Conservation (phyloP, 2,329 filamentous ascomycete species). For the Exutisphaerella laricina region DNA sequence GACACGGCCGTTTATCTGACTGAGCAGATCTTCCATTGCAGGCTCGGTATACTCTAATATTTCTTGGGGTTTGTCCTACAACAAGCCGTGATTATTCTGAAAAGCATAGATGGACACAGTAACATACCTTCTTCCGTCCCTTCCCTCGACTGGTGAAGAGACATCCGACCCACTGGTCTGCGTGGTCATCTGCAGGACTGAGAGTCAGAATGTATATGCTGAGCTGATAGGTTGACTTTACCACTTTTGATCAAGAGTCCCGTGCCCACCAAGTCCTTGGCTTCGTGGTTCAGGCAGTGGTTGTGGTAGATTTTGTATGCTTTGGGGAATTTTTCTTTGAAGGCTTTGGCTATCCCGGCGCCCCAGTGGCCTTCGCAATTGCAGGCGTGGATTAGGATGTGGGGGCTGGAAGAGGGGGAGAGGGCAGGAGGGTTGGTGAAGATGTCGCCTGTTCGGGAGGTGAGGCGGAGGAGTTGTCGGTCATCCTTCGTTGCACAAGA, state of each 20-base stretch:
- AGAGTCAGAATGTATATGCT: too few species aligned
- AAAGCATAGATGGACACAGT: too few species aligned
- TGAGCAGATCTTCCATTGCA: conserved; percentile 47
- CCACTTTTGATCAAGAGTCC: conserved; percentile 50
- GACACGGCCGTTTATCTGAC: conserved; percentile 25
- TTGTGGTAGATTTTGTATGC: conserved; percentile 45
- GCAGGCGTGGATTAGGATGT: conserved; percentile 55
- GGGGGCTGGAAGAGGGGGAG: too few species aligned
- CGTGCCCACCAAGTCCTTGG: conserved; percentile 39
- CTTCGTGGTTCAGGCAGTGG: conserved; percentile 41
- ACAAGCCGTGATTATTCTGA: too few species aligned
- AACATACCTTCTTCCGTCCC: conserved; percentile 43
- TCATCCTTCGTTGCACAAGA: too few species aligned
- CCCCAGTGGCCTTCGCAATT: conserved; percentile 55
- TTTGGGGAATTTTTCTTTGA: conserved; percentile 46
- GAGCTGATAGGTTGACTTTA: too few species aligned
- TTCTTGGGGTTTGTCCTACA: too few species aligned
- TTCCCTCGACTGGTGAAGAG: conserved; percentile 52
- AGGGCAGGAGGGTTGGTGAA: conserved; percentile 52
- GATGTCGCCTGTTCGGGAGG: conserved; percentile 41
- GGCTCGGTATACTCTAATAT: conserved; percentile 48
- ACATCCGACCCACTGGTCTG: too few species aligned
- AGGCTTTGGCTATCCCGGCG: conserved; percentile 51
- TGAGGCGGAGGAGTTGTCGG: too few species aligned
- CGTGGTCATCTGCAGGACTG: too few species aligned